Base-by-base conservation (phyloP, 352 stramenopile genomes). In the Phytophthora fragariae region DNA sequence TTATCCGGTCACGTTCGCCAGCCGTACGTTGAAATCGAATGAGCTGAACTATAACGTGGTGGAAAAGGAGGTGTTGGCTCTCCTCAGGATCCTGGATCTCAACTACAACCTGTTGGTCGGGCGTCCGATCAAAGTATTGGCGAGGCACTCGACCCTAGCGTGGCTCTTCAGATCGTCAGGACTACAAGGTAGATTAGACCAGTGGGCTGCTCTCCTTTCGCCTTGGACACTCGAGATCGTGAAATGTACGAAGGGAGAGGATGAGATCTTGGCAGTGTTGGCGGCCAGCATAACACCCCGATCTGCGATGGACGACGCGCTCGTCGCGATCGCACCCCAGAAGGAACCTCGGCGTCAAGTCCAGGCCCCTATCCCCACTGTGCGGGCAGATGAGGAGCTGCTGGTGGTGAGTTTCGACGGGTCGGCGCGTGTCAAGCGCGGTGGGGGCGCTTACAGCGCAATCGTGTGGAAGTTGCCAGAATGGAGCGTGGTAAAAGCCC, bases 11-110 rank as follows among this genome's bases (percentile, higher is more conserved):
- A 54, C 14, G 12, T 75, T 70, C 27, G 17, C 37, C 0, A 75
- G 68, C 27, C 57, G 57, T 2, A 56, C 47, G 1, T 37, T 71
- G 31, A 75, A 75, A 49, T 4, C 27, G 1, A 71, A 59, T 31
- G 62, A 75, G 39, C 11, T 71, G 2, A 59, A 56, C 14, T 68
- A 71, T 24, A 31, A 53, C 14, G 27, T 56, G 5, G 57, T 58
- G 5, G 62, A 75, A 17, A n/a, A n/a, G n/a, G n/a, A n/a, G n/a
- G n/a, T n/a, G n/a, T n/a, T n/a, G n/a, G n/a, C n/a, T n/a, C n/a
- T n/a, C n/a, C n/a, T n/a, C n/a, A n/a, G n/a, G n/a, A n/a, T n/a
- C n/a, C n/a, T n/a, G n/a, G n/a, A n/a, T n/a, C n/a, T n/a, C n/a
- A n/a, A n/a, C n/a, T n/a, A n/a, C n/a, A n/a, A n/a, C n/a, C n/a